Base-by-base conservation (phyloP, 257 asterid species). In the Thymus quinquecostatus region DNA sequence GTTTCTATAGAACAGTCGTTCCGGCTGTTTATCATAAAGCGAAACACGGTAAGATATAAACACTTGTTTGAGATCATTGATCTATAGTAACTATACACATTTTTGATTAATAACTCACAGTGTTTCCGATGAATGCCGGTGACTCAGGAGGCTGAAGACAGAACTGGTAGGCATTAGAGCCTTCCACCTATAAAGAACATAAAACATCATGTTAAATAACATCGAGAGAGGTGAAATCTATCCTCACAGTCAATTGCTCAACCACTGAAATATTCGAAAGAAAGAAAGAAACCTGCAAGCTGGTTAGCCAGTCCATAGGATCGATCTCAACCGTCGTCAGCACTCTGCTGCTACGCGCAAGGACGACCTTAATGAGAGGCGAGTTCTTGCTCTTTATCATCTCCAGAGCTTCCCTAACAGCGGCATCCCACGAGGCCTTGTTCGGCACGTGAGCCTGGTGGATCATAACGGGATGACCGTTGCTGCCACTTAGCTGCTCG, bases 341-440 rank as follows among this genome's bases (percentile, higher is more conserved):
- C 36, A 89, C 90, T 82, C 89, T 85, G 88, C 92, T 95, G 79
- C 99, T 87, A 68, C 99, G 98, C 64, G 99, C 98, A 76, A 91
- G 97, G 41, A 92, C 99, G 77, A 95, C 99, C 99, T 95, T 95
- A 76, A 79, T 81, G 59, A 95, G 85, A 5, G 83, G 69, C 7
- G 98, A 80, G 74, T 89, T 77, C 51, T 81, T 69, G 58, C 77
- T 72, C 63, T 64, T 81, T 54, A 95, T 92, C 83, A 78, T 77
- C 47, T 95, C 87, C 87, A 95, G 77, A 69, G 96, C 99, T 63
- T 73, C 82, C 21, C 75, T 80, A 36, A 95, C 91, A 38, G 92
- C 83, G 10, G 80, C 64, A 80, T 88, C 98, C 99, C 99, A 95
- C 5, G 90, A 83, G 69, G 71, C 72, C 80, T 83, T 86, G 67